Evolutionary conservation across 345 rosid species (phyloP), one percentile per base, ranked within the genome.

Genomic region (Turritis glabra): DNA sequence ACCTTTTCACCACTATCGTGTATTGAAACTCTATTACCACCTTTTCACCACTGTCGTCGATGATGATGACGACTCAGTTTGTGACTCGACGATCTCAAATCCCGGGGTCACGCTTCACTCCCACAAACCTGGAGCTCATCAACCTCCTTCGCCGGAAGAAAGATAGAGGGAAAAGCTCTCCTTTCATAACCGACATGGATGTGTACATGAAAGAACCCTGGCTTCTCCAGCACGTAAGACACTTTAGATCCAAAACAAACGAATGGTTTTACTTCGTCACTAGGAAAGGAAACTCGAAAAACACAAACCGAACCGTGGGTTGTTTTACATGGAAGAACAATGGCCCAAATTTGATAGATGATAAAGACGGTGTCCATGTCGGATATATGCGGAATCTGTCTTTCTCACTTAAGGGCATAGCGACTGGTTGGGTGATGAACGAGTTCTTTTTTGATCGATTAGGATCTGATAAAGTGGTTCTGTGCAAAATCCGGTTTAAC

Each of bases 181-280:
- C 19, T 17, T 62, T 9, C 52, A 19, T 72, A 72, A 51, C 69
- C 8, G 61, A 61, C 7, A 14, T 26, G 1, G 13, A 51, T 40
- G 19, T 72, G 23, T 72, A 72, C 53, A 32, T 51, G 53, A 51
- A 53, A 50, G 69, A 18, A 27, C 69, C 69, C 1, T 62, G 76
- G 76, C 76, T 50, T 72, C 4, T 72, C 9, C 38, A 51, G 11
- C 76, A 72, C 53, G 69, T 72, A 72, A 62, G 23, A 18, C 52
- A 72, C 60, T 18, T 2, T 26, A 61, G 1, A 1, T 17, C 30
- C 41, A 0, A 5, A 10, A n/a, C 37, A 21, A 60, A 72, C 52
- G 52, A 12, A 17, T 72, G 69, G 62, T 51, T 4, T 51, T 72
- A 61, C 32, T 72, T 50, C 5, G 69, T 51, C 7, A 51, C n/a